phyloP scores from a whole-genome alignment of 345 rosid genomes.

The Salix caprea region DNA sequence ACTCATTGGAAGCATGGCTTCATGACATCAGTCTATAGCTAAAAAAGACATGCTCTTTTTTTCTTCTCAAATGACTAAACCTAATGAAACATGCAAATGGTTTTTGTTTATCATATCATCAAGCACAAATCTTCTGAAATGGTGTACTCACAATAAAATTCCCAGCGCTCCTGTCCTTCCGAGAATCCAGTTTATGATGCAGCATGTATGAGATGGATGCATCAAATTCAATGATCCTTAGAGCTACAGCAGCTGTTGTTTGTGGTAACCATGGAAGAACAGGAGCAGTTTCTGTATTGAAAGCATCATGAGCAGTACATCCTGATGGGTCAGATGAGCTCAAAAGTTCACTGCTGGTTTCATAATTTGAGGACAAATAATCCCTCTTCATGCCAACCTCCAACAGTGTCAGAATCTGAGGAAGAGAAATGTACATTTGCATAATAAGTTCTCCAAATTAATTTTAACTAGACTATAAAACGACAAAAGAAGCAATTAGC shows the following conservation, averaged over 20 bases:
- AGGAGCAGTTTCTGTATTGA: conserved; percentile 22
- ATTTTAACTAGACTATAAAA: too few species aligned
- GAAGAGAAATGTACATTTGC: neutral
- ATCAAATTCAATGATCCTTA: conserved; percentile 68
- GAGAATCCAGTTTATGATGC: conserved; percentile 42
- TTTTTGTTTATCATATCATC: neutral
- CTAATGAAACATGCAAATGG: neutral
- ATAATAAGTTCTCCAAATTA: too few species aligned
- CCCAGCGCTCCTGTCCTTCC: conserved; percentile 41
- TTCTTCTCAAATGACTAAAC: neutral
- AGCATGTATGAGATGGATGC: conserved; percentile 44
- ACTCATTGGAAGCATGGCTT: neutral
- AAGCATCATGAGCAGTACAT: conserved; percentile 15
- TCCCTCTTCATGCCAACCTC: conserved; percentile 61
- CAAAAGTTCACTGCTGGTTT: conserved; percentile 63
- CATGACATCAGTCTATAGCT: neutral
- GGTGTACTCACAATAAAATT: conserved; percentile 45
- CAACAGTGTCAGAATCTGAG: conserved; percentile 57
- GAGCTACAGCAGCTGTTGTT: conserved; percentile 67
- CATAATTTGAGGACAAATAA: conserved; percentile 54
- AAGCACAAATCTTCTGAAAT: neutral
- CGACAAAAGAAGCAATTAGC: too few species aligned
- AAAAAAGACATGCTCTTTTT: neutral
- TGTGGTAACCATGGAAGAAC: conserved; percentile 77
- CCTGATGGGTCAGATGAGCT: conserved; percentile 18